Base-by-base conservation (phyloP, 208 protist species). In the Trypanosoma mega region DNA sequence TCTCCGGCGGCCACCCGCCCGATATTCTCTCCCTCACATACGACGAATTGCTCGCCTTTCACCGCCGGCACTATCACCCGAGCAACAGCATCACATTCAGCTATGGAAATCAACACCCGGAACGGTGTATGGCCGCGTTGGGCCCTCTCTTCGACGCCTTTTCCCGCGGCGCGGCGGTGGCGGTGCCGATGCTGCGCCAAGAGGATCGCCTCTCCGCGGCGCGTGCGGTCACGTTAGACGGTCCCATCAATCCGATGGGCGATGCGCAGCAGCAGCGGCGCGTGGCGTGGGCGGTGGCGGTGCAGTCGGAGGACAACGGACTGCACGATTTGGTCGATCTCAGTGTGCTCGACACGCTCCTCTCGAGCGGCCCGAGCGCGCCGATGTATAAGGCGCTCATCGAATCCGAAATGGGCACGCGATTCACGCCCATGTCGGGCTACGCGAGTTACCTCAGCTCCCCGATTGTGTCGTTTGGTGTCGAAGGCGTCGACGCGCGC, bases 81-180 rank as follows among this genome's bases (percentile, higher is more conserved):
- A 90, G 75, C 72, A 96, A 96, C 79, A 92, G 85, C 61, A 82
- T 92, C 52, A 88, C 83, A n/a, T 80, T 96, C 60, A 93, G 86
- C 30, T 97, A 96, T 70, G 89, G 92, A 44, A 79, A 87, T 39
- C 56, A 81, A 59, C 80, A 88, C 69, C 82, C 87, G 8, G 78
- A 82, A 56, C 23, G 26, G 34, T 83, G 90, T 76, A 85, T 97
- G 81, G 34, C 58, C 41, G 57, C 52, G 11, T 70, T 97, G 24
- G 68, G 91, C 70, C 54, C 62, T n/a, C 90, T 91, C 68, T 93
- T 94, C 47, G 46, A 58, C 9, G 46, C 41, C 11, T 90, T 93
- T 57, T 39, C 58, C 9, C 59, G 56, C 27, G 54, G 73, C 9
- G 68, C 61, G 39, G 70, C 71, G 0, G 72, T 89, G 0, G 23